Evolutionary conservation across 1,284 basidiomycete genomes (phyloP), one percentile per base, ranked within the genome.

Genomic region (Chondrostereum purpureum): DNA sequence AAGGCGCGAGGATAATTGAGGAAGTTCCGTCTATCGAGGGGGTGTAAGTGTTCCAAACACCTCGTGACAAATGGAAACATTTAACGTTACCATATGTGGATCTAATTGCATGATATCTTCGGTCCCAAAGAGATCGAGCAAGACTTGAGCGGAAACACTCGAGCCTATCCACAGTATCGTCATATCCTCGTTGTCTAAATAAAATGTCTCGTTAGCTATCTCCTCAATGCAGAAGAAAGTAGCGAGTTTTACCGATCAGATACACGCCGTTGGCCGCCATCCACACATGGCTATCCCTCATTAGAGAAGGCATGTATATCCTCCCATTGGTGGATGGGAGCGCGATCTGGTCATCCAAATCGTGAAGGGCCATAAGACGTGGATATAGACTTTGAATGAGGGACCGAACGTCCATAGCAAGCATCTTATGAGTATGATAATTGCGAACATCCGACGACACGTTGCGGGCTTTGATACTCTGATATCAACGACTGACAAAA

Each of bases 181-280:
- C 43, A 78, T 68, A 55, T 97, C 94, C 51, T 93, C 93, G 60
- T 98, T 98, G 62, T 94, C 93, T 92, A 61, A n/a, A n/a, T n/a
- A n/a, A 37, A 36, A n/a, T 22, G 36, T n/a, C n/a, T n/a, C n/a
- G n/a, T n/a, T n/a, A n/a, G n/a, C n/a, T n/a, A n/a, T n/a, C n/a
- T n/a, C n/a, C n/a, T n/a, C n/a, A n/a, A n/a, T n/a, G n/a, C n/a
- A n/a, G n/a, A n/a, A n/a, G n/a, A n/a, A n/a, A n/a, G n/a, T n/a
- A n/a, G n/a, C n/a, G n/a, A n/a, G n/a, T n/a, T n/a, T 50, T 53
- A 92, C 91, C 87, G 53, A 95, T 83, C 45, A 99, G 69, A 66
- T 99, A 99, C 11, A 95, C 75, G 0, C 96, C 96, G 55, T 91
- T 77, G 1, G 81, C 77, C 53, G 92, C 83, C 95, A 99, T 98